phyloP scores from a whole-genome alignment of 257 asterid genomes.

The Verbascum thapsus region DNA sequence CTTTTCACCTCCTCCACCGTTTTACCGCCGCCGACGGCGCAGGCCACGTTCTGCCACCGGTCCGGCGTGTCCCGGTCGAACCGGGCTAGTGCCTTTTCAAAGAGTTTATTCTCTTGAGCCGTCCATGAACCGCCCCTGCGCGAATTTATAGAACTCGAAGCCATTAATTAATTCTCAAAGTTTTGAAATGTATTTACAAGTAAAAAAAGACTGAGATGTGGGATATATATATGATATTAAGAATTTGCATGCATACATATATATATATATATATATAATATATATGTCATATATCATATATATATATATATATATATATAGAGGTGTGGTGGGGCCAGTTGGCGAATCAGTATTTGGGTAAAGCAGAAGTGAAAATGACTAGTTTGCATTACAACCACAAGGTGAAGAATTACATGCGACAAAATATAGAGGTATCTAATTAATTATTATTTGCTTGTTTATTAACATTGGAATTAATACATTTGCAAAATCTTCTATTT shows the following conservation, averaged over 20 bases:
- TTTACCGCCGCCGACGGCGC: slow-evolving; percentile 72
- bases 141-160: slow-evolving; percentile 42
- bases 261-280: too few species aligned
- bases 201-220: too few species aligned
- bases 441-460: too few species aligned
- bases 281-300: too few species aligned
- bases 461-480: not conserved
- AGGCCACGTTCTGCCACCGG: slow-evolving; percentile 79
- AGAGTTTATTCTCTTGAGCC: slow-evolving; percentile 67
- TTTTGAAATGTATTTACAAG: too few species aligned
- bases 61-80: slow-evolving; percentile 74
- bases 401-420: not conserved
- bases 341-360: not conserved
- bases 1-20: slow-evolving; percentile 65
- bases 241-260: too few species aligned
- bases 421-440: too few species aligned
- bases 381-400: slow-evolving; percentile 30
- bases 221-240: too few species aligned
- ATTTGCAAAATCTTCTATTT: too few species aligned
- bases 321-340: slow-evolving; percentile 14
- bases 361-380: too few species aligned
- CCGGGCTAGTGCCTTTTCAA: slow-evolving; percentile 71
- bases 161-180: too few species aligned
- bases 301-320: too few species aligned
- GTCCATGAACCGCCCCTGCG: slow-evolving; percentile 52